These are phyloP conservation scores for Aureococcus anophagefferens DNA, from an alignment of 108 stramenopile species.

Conservation along the genomic window DNA sequence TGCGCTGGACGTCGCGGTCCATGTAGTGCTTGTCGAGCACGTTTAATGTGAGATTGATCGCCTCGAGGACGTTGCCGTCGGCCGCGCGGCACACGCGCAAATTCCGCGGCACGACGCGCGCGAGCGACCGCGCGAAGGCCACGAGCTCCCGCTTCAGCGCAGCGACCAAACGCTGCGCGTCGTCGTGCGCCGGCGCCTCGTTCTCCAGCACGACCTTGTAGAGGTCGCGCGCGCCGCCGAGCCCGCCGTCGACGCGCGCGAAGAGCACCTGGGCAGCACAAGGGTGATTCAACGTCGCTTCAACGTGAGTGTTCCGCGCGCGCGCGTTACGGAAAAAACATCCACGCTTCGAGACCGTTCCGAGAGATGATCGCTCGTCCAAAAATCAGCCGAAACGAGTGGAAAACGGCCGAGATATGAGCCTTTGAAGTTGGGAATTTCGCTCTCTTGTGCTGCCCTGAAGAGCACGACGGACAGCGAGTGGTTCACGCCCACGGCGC, in stretches of 20 bases:
- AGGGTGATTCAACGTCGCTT: no score
- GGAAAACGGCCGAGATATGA: no score
- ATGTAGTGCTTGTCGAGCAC: slow-evolving; percentile 87
- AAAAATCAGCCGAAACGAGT: no score
- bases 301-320: no score
- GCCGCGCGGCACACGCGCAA: slow-evolving; percentile 53
- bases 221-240: slow-evolving; percentile 43
- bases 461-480: slow-evolving; percentile 13
- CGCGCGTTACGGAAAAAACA: no score
- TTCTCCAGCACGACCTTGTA: slow-evolving; percentile 88
- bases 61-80: slow-evolving; percentile 91
- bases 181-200: slow-evolving; percentile 57
- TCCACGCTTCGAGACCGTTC: no score
- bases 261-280: no score
- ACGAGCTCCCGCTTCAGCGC: slow-evolving; percentile 76
- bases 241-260: slow-evolving; percentile 13
- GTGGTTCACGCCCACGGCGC: slow-evolving; percentile 49
- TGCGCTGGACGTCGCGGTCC: slow-evolving; percentile 80
- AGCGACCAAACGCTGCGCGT: slow-evolving; percentile 52
- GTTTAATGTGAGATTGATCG: slow-evolving; percentile 93
- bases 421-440: no score
- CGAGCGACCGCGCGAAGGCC: slow-evolving; percentile 64
- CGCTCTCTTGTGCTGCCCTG: no score
- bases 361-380: no score
- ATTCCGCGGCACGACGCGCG: slow-evolving; percentile 58